A percentile compares a stretch with the other conserved stretches of the same genome.
phyloP scores from a whole-genome alignment of 2,329 filamentous ascomycete genomes.

The Colletotrichum orbiculare region DNA sequence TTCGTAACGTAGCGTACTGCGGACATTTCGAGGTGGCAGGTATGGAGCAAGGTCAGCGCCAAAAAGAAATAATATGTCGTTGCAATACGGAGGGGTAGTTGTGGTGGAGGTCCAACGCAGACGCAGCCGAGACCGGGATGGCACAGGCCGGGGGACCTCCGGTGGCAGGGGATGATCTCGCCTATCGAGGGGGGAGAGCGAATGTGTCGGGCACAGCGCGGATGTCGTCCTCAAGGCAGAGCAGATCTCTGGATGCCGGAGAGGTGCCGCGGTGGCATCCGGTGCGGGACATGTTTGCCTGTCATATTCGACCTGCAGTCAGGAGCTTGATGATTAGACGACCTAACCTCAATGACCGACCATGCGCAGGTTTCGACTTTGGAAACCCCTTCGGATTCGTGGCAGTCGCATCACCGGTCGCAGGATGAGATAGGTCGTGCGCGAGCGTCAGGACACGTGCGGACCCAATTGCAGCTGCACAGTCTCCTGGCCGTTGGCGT shows the following conservation, averaged over 20 bases:
- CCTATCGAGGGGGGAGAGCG: conserved; percentile 19
- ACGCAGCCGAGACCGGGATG: conserved; percentile 7
- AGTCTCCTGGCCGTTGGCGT: too few species aligned
- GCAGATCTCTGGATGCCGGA: conserved; percentile 4
- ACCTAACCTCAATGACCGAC: conserved; percentile 1
- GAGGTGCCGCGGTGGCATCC: conserved; percentile 18
- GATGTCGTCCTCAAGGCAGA: background rate
- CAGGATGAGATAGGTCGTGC: too few species aligned
- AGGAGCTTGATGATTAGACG: conserved; percentile 8
- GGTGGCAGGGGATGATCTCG: conserved; percentile 15
- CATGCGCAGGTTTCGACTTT: background rate
- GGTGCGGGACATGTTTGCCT: conserved; percentile 10
- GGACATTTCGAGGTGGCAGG: background rate
- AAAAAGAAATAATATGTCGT: conserved; percentile 33
- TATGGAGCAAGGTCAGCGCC: background rate
- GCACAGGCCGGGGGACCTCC: conserved; percentile 14
- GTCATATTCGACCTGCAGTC: conserved; percentile 9
- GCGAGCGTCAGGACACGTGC: too few species aligned
- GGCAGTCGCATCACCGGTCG: too few species aligned
- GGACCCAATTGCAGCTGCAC: too few species aligned
- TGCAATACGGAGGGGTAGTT: conserved; percentile 12
- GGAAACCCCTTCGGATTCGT: too few species aligned
- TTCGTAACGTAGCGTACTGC: background rate
- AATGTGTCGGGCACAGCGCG: conserved; percentile 5
- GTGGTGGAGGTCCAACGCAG: conserved; percentile 6